Base-by-base conservation (phyloP, 148 eudicot genomes). In the Chenopodium formosanum region DNA sequence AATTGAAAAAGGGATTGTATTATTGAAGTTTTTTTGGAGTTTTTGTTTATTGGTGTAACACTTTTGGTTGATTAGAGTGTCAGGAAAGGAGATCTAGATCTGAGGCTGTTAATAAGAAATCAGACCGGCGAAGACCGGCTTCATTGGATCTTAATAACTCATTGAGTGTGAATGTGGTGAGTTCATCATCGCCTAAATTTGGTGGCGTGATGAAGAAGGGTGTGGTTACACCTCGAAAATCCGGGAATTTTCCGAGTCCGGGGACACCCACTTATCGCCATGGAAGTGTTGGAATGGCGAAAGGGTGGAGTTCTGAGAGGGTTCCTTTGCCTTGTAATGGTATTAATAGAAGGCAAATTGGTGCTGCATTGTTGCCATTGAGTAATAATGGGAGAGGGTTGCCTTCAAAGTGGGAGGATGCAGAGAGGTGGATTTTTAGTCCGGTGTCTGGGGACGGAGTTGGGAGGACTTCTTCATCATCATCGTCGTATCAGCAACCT, bases 371-470 rank as follows among this genome's bases (percentile, higher is more conserved):
- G 83, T 74, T 94, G 70, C 94, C 95, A 50, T 85, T 85, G 78
- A 89, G 81, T 82, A 91, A 89, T 82, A 90, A 88, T 77, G 90
- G 90, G 12, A 91, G 89, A 83, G 87, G 89, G 48, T 84, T 96
- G 91, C 99, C 98, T 76, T 95, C 98, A 9, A 95, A 95, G 77
- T 95, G 98, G 98, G 98, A 95, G 40, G 98, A 95, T 86, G 99
- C 99, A 7, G 98, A 96, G 90, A 88, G 99, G 85, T 96, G 99
- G 99, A 96, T 96, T 31, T 89, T 88, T 73, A 96, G 99, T 83
- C 98, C 99, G 0, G 85, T 91, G 58, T 86, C 85, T 3, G 89
- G 92, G 37, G 95, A 94, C 85, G 88, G 91, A 52, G 77, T 32
- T 47, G 74, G 82, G 68, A 92, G 89, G 78, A 82, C 84, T 83